Percentiles rank a stretch among this genome's conserved stretches.
Conservation (phyloP, 192 early-diverging fungal species). For the Cladochytrium replicatum region DNA sequence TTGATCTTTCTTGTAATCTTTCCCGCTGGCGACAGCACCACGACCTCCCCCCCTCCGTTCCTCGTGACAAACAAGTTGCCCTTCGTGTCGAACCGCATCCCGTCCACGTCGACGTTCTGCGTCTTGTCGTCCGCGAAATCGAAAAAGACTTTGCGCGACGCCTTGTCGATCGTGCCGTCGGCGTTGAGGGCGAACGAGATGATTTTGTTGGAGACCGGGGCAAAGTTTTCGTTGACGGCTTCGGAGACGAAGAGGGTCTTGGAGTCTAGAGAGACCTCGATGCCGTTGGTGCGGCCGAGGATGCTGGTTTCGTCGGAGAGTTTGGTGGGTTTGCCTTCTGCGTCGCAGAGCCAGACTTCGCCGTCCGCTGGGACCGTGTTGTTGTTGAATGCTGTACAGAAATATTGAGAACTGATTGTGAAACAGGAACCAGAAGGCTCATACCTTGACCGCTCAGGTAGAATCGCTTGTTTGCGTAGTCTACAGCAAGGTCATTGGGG, state of each 20-base stretch:
- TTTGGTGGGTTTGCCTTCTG: slow-evolving; percentile 17
- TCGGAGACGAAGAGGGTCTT: slow-evolving; percentile 46
- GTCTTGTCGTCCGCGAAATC: background rate
- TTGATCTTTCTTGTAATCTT: slow-evolving; percentile 23
- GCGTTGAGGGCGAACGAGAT: slow-evolving; percentile 34
- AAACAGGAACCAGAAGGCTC: background rate
- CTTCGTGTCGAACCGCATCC: slow-evolving; percentile 36
- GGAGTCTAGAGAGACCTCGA: slow-evolving; percentile 45
- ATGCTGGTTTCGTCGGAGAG: slow-evolving; percentile 9
- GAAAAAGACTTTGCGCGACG: background rate
- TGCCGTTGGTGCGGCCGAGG: slow-evolving; percentile 46
- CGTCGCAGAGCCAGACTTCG: slow-evolving; percentile 41
- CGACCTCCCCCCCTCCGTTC: slow-evolving; percentile 37
- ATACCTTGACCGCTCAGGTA: slow-evolving; percentile 13
- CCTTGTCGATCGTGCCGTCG: slow-evolving; percentile 11
- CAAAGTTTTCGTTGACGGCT: slow-evolving; percentile 21
- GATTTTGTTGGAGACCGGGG: slow-evolving; percentile 26
- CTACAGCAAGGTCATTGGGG: slow-evolving; percentile 14
- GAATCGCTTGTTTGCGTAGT: background rate
- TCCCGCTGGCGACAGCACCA: slow-evolving; percentile 30
- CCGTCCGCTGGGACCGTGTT: slow-evolving; percentile 30
- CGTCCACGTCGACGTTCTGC: slow-evolving; percentile 33
- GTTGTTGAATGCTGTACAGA: slow-evolving; percentile 14
- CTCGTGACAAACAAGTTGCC: slow-evolving; percentile 49
- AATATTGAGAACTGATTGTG: background rate